phyloP scores from a whole-genome alignment of 495 filamentous ascomycete genomes.

The Sordaria brevicollis region DNA sequence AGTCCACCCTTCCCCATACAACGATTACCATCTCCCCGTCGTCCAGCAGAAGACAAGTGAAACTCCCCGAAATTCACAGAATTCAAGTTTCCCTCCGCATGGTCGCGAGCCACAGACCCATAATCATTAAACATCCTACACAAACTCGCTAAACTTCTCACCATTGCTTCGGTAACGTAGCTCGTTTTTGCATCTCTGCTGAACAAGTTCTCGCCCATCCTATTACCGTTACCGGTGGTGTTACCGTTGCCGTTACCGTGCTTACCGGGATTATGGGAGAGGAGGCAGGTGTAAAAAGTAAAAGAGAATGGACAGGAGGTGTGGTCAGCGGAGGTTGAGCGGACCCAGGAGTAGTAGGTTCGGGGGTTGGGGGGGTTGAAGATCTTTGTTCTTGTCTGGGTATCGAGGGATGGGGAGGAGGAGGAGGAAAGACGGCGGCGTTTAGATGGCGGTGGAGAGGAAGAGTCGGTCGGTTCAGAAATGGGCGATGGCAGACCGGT shows the following conservation, averaged over 20 bases:
- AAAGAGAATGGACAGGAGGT: not conserved
- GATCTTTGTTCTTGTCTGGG: not conserved
- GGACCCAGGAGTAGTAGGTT: not conserved
- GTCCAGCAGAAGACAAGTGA: too few relatives aligned
- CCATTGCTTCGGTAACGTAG: not conserved
- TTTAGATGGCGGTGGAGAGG: not conserved
- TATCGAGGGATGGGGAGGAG: not conserved
- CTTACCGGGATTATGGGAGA: not conserved
- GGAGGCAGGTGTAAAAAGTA: not conserved
- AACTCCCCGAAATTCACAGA: not conserved
- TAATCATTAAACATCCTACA: not conserved
- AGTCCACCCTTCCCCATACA: too few relatives aligned
- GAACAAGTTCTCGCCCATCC: not conserved
- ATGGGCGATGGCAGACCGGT: not conserved
- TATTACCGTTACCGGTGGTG: not conserved
- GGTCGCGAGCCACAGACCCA: not conserved
- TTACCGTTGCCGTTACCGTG: too few relatives aligned
- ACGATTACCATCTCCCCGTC: too few relatives aligned
- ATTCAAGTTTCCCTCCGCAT: not conserved
- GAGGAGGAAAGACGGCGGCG: not conserved
- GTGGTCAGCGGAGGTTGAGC: not conserved
- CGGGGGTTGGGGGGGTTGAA: not conserved
- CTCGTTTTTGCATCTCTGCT: not conserved
- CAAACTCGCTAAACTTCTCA: not conserved
- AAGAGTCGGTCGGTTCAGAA: not conserved